phyloP scores from a whole-genome alignment of 805 yeast genomes.

The Kuraishia floccosa region DNA sequence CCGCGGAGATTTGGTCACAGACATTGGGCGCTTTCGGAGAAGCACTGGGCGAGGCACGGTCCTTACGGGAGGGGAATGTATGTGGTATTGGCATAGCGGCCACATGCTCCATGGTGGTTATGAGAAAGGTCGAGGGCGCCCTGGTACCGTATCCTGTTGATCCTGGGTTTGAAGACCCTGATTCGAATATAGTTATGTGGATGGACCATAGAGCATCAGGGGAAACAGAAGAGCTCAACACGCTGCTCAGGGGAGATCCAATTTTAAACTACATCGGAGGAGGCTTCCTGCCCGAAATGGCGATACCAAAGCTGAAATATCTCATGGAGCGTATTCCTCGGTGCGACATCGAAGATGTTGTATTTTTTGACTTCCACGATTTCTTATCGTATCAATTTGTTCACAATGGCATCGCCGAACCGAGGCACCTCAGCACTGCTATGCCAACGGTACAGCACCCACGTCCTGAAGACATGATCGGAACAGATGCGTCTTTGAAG shows the following conservation, averaged over 20 bases:
- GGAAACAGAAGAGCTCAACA: slow-evolving; percentile 21
- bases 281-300: slow-evolving; percentile 44
- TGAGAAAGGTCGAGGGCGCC: slow-evolving; percentile 10
- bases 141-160: slow-evolving; percentile 22
- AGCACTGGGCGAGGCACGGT: too few species aligned
- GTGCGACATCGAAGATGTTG: slow-evolving; percentile 11
- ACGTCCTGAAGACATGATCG: too few species aligned
- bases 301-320: slow-evolving; percentile 37
- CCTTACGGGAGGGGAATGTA: background rate
- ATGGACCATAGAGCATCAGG: slow-evolving; percentile 38
- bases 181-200: slow-evolving; percentile 39
- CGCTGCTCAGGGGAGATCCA: slow-evolving; percentile 10
- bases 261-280: slow-evolving; percentile 25
- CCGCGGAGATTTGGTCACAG: slow-evolving; percentile 21
- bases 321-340: slow-evolving; percentile 16
- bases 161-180: slow-evolving; percentile 8
- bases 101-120: slow-evolving; percentile 48
- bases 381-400: slow-evolving; percentile 21
- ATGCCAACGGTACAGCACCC: too few species aligned
- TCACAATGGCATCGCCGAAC: slow-evolving; percentile 4
- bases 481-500: slow-evolving; percentile 49
- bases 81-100: slow-evolving; percentile 32
- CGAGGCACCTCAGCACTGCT: too few species aligned
- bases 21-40: background rate
- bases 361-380: slow-evolving; percentile 42